Evolutionary conservation across 1,284 basidiomycete species (phyloP).

Genomic region (Sphaerobolus stellatus): DNA sequence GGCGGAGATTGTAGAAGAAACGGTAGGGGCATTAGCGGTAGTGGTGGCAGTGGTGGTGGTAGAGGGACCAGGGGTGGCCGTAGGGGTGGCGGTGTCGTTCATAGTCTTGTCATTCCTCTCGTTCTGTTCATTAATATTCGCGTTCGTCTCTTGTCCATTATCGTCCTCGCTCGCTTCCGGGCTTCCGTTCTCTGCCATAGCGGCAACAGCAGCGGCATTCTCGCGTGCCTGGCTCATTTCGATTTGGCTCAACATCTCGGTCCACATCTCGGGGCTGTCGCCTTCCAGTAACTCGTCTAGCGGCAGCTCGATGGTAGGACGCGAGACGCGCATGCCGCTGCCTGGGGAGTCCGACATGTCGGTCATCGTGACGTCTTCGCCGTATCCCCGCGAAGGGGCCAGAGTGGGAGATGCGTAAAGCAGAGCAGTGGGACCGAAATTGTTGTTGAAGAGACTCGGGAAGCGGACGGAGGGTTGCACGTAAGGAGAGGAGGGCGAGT

Average conservation of each 20-base stretch:
- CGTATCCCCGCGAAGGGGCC: conserved; percentile 68
- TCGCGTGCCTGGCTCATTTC: conserved; percentile 4
- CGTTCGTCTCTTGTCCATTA: too few species aligned
- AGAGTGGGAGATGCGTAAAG: conserved; percentile 63
- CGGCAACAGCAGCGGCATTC: too few species aligned
- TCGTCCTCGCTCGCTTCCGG: too few species aligned
- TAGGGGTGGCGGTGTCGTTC: conserved; percentile 1
- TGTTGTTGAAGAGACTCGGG: conserved; percentile 66
- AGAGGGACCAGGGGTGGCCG: conserved; percentile 1
- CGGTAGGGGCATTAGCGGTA: conserved; percentile 4
- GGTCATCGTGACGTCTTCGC: conserved; percentile 59
- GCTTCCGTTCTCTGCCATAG: too few species aligned
- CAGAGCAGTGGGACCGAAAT: conserved; percentile 76
- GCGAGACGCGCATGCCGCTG: conserved; percentile 56
- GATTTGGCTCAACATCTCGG: conserved; percentile 2
- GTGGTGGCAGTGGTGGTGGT: conserved; percentile 8
- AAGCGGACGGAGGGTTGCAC: conserved; percentile 47
- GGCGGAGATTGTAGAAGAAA: background rate
- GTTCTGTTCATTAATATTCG: too few species aligned
- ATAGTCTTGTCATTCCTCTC: conserved; percentile 1
- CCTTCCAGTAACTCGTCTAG: conserved; percentile 65
- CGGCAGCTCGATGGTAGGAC: conserved; percentile 77
- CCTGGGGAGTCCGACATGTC: conserved; percentile 45
- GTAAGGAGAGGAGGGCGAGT: conserved; percentile 14
- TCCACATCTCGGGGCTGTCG: conserved; percentile 24